phyloP scores from a whole-genome alignment of 768 basidiomycete genomes.

The Phanerodontia chrysosporium region DNA sequence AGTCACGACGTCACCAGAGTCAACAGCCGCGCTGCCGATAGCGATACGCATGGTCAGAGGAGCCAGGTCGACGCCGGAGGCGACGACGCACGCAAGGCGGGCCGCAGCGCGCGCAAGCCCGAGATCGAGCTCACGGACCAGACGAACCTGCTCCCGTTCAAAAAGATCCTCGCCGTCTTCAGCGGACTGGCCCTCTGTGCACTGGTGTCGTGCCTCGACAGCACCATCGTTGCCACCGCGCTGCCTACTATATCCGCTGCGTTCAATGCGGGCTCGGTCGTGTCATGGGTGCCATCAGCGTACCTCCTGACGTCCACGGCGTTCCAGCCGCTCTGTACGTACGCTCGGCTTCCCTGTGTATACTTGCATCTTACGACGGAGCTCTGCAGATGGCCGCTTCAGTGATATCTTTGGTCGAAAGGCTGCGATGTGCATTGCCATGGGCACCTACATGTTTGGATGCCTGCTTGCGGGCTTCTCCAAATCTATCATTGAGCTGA shows the following conservation, averaged over 20 bases:
- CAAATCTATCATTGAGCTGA: slow-evolving; percentile 59
- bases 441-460: slow-evolving; percentile 63
- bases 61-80: background rate
- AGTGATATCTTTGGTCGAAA: slow-evolving; percentile 70
- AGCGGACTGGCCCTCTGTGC: slow-evolving; percentile 56
- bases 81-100: background rate
- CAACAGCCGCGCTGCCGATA: background rate
- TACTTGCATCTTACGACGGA: background rate
- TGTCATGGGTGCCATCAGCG: slow-evolving; percentile 70
- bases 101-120: background rate
- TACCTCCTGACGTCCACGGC: slow-evolving; percentile 66
- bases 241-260: slow-evolving; percentile 65
- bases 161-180: slow-evolving; percentile 60
- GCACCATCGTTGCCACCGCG: slow-evolving; percentile 71
- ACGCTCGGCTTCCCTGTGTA: background rate
- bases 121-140: slow-evolving; percentile 53
- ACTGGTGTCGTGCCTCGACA: slow-evolving; percentile 60
- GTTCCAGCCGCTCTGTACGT: slow-evolving; percentile 46
- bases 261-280: slow-evolving; percentile 60
- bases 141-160: slow-evolving; percentile 68
- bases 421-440: slow-evolving; percentile 48
- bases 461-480: slow-evolving; percentile 66
- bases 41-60: too few relatives aligned
- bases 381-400: slow-evolving; percentile 45
- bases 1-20: background rate